These are phyloP conservation scores for Phoma sp. DNA, from an alignment of 2,329 filamentous ascomycete species.

Conservation along the genomic window DNA sequence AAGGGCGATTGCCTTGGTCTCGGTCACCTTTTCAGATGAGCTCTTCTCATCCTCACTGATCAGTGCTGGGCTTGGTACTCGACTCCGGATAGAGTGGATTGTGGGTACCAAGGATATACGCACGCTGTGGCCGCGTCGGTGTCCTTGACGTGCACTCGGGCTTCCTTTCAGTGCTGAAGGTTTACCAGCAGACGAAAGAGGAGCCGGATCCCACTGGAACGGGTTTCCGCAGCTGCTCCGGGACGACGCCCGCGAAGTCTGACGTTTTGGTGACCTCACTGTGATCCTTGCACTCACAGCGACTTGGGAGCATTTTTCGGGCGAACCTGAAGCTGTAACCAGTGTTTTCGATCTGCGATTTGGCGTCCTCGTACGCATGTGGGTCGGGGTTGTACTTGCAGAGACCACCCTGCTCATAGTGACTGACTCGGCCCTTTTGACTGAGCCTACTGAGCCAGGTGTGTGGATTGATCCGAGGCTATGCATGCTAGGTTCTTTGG, in stretches of 20 bases:
- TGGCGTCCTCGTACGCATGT: slow-evolving; percentile 44
- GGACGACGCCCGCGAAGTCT: slow-evolving; percentile 50
- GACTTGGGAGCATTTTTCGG: slow-evolving; percentile 39
- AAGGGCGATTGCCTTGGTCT: slow-evolving; percentile 3
- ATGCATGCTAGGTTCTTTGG: slow-evolving; percentile 24
- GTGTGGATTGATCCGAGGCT: slow-evolving; percentile 21
- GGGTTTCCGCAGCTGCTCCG: slow-evolving; percentile 55
- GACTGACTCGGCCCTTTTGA: slow-evolving; percentile 45
- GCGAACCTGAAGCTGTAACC: slow-evolving; percentile 51
- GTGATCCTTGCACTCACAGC: slow-evolving; percentile 39
- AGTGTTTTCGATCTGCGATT: slow-evolving; percentile 40
- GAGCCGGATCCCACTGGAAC: slow-evolving; percentile 53
- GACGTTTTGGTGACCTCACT: slow-evolving; percentile 42
- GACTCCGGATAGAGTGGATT: slow-evolving; percentile 48
- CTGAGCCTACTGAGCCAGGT: slow-evolving; percentile 20
- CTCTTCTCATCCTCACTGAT: not conserved
- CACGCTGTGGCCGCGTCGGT: slow-evolving; percentile 54
- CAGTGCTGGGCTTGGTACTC: slow-evolving; percentile 42
- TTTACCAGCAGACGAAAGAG: slow-evolving; percentile 42
- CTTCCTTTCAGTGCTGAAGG: slow-evolving; percentile 55
- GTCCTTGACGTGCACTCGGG: slow-evolving; percentile 53
- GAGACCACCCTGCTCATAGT: slow-evolving; percentile 46
- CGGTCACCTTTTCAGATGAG: not conserved
- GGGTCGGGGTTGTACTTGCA: slow-evolving; percentile 28
- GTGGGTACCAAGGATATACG: slow-evolving; percentile 54